Percentiles rank a stretch among this genome's conserved stretches.
phyloP scores from a whole-genome alignment of 495 filamentous ascomycete species.

The Aspergillus ostianus region DNA sequence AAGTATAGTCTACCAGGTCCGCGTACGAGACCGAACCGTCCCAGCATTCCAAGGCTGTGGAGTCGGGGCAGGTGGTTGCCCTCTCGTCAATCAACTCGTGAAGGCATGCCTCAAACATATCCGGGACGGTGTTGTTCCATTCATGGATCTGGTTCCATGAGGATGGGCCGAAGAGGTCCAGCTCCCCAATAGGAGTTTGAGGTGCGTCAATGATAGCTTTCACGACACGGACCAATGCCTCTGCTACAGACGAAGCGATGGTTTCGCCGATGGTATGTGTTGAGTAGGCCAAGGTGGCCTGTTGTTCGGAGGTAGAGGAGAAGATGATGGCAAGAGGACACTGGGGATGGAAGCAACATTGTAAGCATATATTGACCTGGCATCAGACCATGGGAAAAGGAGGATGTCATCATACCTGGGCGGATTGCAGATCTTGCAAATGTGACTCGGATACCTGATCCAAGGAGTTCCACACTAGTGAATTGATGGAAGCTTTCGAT shows the following conservation, averaged over 20 bases:
- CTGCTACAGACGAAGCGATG: slow-evolving; percentile 11
- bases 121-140: slow-evolving; percentile 14
- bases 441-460: not conserved
- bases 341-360: not conserved
- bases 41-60: slow-evolving; percentile 32
- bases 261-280: slow-evolving; percentile 11
- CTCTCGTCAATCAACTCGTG: slow-evolving; percentile 17
- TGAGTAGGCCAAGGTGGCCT: slow-evolving; percentile 11
- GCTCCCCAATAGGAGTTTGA: slow-evolving; percentile 13
- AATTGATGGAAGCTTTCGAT: slow-evolving; percentile 30
- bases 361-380: not conserved
- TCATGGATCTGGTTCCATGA: slow-evolving; percentile 14
- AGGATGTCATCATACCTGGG: slow-evolving; percentile 8
- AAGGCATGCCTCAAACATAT: slow-evolving; percentile 12
- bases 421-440: slow-evolving; percentile 3
- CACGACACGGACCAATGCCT: slow-evolving; percentile 9
- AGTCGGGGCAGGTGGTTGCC: slow-evolving; percentile 11
- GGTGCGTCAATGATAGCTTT: slow-evolving; percentile 8
- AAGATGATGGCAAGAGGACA: slow-evolving; percentile 3
- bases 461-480: slow-evolving; percentile 26
- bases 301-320: slow-evolving; percentile 4
- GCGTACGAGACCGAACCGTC: slow-evolving; percentile 27
- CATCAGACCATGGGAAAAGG: not conserved
- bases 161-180: slow-evolving; percentile 14
- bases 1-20: slow-evolving; percentile 21